Evolutionary conservation across 495 filamentous ascomycete species (phyloP).

Genomic region (Chaetomium tenue): DNA sequence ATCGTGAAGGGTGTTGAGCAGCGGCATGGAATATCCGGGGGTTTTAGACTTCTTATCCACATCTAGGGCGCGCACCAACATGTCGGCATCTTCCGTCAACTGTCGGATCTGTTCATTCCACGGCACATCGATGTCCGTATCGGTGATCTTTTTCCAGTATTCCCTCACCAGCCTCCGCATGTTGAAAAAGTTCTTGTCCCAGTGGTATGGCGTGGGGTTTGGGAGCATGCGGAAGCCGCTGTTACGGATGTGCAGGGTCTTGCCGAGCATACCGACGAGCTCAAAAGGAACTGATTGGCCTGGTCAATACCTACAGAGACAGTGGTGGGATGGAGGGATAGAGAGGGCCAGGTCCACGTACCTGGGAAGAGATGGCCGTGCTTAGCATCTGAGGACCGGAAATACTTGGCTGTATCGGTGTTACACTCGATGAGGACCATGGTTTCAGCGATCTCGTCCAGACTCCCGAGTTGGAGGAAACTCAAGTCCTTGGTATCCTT

Average conservation of each 20-base stretch:
- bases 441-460: constrained; percentile 45
- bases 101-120: constrained; percentile 15
- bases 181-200: constrained; percentile 46
- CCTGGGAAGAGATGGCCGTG: constrained; percentile 50
- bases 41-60: constrained; percentile 21
- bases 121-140: constrained; percentile 13
- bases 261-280: constrained; percentile 52
- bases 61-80: constrained; percentile 15
- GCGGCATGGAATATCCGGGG: constrained; percentile 31
- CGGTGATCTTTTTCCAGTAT: constrained; percentile 32
- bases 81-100: constrained; percentile 17
- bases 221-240: constrained; percentile 49
- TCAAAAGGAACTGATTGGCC: constrained; percentile 47
- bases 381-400: constrained; percentile 35
- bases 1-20: constrained; percentile 41
- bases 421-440: constrained; percentile 48
- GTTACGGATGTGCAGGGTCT: constrained; percentile 42
- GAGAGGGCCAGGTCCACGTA: constrained; percentile 17
- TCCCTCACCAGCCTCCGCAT: constrained; percentile 36
- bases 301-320: constrained; percentile 14
- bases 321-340: not conserved
- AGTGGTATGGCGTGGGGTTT: constrained; percentile 49
- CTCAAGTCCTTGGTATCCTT: constrained; percentile 37
- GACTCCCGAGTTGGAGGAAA: constrained; percentile 39
- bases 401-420: constrained; percentile 42